phyloP scores from a whole-genome alignment of 2,329 filamentous ascomycete species.

The Ilyonectria destructans region DNA sequence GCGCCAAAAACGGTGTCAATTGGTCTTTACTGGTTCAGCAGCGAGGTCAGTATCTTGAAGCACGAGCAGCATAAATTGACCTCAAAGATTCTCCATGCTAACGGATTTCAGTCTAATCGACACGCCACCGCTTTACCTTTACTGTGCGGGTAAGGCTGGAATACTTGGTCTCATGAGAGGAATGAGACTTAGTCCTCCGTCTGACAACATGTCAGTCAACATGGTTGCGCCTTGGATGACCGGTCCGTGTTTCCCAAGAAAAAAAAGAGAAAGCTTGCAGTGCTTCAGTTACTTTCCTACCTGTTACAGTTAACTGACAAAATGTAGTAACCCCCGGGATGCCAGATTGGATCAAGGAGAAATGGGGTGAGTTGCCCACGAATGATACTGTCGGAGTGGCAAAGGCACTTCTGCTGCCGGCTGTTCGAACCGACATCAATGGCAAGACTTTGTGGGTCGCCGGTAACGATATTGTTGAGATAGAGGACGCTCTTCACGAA shows the following conservation, averaged over 20 bases:
- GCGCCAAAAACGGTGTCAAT: neutral
- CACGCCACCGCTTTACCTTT: neutral
- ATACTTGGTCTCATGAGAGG: conserved; percentile 6
- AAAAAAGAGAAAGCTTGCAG: neutral
- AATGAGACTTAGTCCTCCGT: neutral
- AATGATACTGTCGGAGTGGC: conserved; percentile 6
- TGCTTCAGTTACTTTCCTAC: neutral
- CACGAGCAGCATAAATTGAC: neutral
- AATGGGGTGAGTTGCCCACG: conserved; percentile 2
- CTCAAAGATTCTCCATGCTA: neutral
- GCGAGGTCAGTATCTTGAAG: neutral
- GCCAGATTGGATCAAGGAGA: conserved; percentile 9
- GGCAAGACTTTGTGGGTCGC: conserved; percentile 2
- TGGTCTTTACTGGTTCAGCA: conserved; percentile 4
- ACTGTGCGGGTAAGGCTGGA: conserved; percentile 2
- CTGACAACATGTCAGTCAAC: neutral
- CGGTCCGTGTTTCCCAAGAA: neutral
- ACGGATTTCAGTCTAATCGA: neutral
- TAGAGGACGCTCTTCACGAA: neutral
- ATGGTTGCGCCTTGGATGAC: conserved; percentile 10
- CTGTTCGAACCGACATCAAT: neutral
- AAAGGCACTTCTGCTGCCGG: conserved; percentile 3
- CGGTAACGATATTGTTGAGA: conserved; percentile 1
- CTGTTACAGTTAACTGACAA: neutral
- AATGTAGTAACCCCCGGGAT: neutral